Conservation (phyloP, 2,329 filamentous ascomycete genomes). For the Ascochyta rabiei region DNA sequence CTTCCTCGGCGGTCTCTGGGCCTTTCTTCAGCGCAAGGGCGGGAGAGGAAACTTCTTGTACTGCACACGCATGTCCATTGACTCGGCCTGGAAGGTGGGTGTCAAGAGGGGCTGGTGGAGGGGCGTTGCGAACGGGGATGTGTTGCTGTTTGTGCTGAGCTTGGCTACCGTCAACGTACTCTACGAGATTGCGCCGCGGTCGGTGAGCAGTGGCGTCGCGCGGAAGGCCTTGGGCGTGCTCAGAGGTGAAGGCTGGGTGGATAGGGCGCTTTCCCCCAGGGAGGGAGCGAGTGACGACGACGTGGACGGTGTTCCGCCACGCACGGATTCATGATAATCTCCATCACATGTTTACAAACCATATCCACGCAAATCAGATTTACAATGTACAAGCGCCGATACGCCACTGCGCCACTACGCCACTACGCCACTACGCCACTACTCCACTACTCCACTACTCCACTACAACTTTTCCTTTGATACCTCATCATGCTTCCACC, state of each 20-base stretch:
- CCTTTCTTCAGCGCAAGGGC: conserved; percentile 71
- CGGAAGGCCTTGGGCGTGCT: conserved; percentile 77
- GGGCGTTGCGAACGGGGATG: conserved; percentile 80
- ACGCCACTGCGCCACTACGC: too few relatives aligned
- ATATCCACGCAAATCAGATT: not conserved
- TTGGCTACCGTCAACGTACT: conserved; percentile 79
- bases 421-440: too few relatives aligned
- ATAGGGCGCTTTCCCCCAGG: conserved; percentile 55
- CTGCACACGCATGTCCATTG: conserved; percentile 75
- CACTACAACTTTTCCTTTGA: not conserved
- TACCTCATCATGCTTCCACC: conserved; percentile 46
- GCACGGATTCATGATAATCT: conserved; percentile 6
- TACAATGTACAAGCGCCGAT: not conserved
- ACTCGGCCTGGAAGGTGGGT: conserved; percentile 91
- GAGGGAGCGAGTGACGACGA: conserved; percentile 18
- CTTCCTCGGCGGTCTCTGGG: conserved; percentile 84
- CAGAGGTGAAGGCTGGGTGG: conserved; percentile 75
- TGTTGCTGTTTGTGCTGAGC: conserved; percentile 80
- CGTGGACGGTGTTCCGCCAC: conserved; percentile 8
- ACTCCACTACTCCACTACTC: too few relatives aligned
- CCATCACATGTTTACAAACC: not conserved
- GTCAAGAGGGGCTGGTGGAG: conserved; percentile 88
- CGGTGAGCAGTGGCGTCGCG: conserved; percentile 69
- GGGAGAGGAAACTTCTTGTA: conserved; percentile 74
- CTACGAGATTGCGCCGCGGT: conserved; percentile 73